Conservation (phyloP, 2,329 filamentous ascomycete genomes). For the Orbilia javanica region DNA sequence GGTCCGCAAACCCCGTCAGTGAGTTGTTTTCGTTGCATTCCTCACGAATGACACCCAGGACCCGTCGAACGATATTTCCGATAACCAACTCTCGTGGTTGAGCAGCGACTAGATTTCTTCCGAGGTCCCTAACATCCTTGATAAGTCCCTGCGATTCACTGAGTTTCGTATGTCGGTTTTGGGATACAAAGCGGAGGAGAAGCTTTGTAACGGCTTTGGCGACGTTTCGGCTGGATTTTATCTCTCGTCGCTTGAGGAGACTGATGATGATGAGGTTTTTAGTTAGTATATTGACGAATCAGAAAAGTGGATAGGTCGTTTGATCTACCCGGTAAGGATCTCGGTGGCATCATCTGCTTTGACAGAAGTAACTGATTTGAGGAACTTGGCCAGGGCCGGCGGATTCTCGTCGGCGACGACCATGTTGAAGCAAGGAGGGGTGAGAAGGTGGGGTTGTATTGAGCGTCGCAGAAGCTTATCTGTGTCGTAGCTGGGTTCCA, state of each 20-base stretch:
- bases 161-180: constrained; percentile 74
- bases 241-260: constrained; percentile 89
- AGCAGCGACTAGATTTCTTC: constrained; percentile 81
- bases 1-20: constrained; percentile 21
- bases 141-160: constrained; percentile 82
- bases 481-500: background rate
- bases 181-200: constrained; percentile 85
- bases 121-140: constrained; percentile 81
- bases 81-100: constrained; percentile 92
- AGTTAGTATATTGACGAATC: constrained; percentile 48
- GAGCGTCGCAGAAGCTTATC: background rate
- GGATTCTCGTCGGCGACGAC: constrained; percentile 34
- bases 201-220: constrained; percentile 92
- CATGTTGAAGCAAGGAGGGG: constrained; percentile 29
- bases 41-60: constrained; percentile 90
- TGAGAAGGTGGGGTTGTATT: background rate
- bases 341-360: constrained; percentile 47
- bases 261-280: constrained; percentile 66
- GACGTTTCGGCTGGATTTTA: constrained; percentile 86
- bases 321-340: constrained; percentile 40
- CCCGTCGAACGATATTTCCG: constrained; percentile 91
- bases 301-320: background rate
- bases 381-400: constrained; percentile 43
- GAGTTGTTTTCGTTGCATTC: constrained; percentile 82
- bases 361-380: constrained; percentile 38